phyloP scores from a whole-genome alignment of 2,329 filamentous ascomycete species.

The Ramularia endophylla region DNA sequence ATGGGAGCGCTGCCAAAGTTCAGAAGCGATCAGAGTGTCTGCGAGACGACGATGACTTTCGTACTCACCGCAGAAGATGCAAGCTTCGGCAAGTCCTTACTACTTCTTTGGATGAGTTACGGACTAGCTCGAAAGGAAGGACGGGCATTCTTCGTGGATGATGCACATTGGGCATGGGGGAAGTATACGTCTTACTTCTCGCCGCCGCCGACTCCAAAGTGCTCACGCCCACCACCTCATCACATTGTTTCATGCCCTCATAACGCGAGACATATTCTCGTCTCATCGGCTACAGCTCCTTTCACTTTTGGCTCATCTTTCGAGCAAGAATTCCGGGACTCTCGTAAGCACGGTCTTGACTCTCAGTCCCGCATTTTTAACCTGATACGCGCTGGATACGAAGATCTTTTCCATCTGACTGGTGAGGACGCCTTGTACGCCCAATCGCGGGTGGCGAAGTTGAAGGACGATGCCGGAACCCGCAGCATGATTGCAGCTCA shows the following conservation, averaged over 20 bases:
- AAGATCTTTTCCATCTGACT: conserved; percentile 66
- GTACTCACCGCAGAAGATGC: conserved; percentile 68
- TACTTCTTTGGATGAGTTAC: conserved; percentile 80
- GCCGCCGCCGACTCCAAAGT: conserved; percentile 58
- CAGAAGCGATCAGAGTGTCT: conserved; percentile 43
- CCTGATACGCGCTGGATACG: conserved; percentile 64
- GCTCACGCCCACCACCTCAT: conserved; percentile 64
- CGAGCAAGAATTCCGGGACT: conserved; percentile 40
- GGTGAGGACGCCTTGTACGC: conserved; percentile 62
- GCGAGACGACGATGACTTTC: conserved; percentile 68
- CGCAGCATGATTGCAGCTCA: conserved; percentile 65
- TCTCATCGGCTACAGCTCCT: conserved; percentile 61
- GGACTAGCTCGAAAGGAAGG: conserved; percentile 69
- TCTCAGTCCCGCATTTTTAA: conserved; percentile 57
- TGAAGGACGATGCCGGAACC: conserved; percentile 45
- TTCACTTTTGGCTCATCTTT: conserved; percentile 60
- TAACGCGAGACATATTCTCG: conserved; percentile 66
- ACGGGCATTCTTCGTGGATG: conserved; percentile 76
- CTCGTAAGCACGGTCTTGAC: conserved; percentile 24
- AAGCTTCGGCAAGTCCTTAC: conserved; percentile 68
- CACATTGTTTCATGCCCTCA: conserved; percentile 76
- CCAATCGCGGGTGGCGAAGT: conserved; percentile 49
- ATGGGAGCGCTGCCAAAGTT: conserved; percentile 50
- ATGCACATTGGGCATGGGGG: conserved; percentile 76
- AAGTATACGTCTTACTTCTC: conserved; percentile 67